A percentile compares a stretch with the other conserved stretches of the same genome.
Conservation (phyloP, 371 early-diverging fungal species). For the Antonospora locustae region DNA sequence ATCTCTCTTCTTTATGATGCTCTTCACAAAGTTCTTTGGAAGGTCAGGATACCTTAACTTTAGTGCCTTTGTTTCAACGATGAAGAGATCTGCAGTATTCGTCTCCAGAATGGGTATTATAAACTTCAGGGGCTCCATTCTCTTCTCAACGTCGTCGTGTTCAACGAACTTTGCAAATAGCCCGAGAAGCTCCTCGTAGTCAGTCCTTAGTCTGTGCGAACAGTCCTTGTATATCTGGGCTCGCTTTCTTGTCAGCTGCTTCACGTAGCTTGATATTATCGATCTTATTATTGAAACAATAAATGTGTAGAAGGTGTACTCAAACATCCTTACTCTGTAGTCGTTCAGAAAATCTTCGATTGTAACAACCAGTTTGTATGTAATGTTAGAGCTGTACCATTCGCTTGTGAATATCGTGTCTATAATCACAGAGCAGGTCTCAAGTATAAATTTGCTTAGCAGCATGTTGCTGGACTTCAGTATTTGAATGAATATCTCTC, state of each 20-base stretch:
- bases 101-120: slow-evolving; percentile 39
- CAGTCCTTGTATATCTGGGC: slow-evolving; percentile 23
- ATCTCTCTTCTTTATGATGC: slow-evolving; percentile 26
- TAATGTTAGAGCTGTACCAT: slow-evolving; percentile 41
- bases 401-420: slow-evolving; percentile 42
- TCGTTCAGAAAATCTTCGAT: slow-evolving; percentile 53
- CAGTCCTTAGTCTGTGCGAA: slow-evolving; percentile 21
- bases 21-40: slow-evolving; percentile 26
- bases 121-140: slow-evolving; percentile 24
- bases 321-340: slow-evolving; percentile 51
- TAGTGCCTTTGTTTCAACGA: slow-evolving; percentile 43
- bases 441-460: slow-evolving; percentile 44
- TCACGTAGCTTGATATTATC: slow-evolving; percentile 37
- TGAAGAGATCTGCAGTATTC: slow-evolving; percentile 41
- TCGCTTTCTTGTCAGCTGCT: slow-evolving; percentile 38
- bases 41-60: slow-evolving; percentile 25
- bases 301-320: slow-evolving; percentile 52
- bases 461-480: slow-evolving; percentile 36
- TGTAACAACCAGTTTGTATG: slow-evolving; percentile 41
- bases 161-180: slow-evolving; percentile 37
- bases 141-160: slow-evolving; percentile 27
- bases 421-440: slow-evolving; percentile 42
- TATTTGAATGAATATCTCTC: slow-evolving; percentile 51
- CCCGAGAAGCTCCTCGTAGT: slow-evolving; percentile 29
- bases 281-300: slow-evolving; percentile 21